A percentile compares a stretch with the other conserved stretches of the same genome.
Evolutionary conservation across 2,329 filamentous ascomycete species (phyloP).

Genomic region (Fusarium sp.): DNA sequence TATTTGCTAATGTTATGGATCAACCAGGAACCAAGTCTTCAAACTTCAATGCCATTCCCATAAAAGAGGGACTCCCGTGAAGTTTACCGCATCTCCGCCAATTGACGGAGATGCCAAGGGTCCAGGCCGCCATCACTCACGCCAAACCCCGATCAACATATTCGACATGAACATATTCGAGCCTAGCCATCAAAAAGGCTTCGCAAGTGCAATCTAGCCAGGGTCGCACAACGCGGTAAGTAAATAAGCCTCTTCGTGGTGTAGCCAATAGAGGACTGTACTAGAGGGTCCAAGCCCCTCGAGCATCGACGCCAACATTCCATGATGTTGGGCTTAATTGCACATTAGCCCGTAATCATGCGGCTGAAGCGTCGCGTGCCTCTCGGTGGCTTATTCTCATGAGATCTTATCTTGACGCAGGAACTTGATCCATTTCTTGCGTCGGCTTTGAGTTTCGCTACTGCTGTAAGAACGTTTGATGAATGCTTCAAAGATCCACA

Average conservation of each 20-base stretch:
- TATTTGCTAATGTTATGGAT: background rate
- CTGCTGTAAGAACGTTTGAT: background rate
- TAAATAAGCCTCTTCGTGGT: background rate
- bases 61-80: background rate
- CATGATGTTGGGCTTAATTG: background rate
- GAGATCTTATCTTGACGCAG: background rate
- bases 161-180: background rate
- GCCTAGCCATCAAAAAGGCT: background rate
- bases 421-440: background rate
- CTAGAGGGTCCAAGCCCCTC: background rate
- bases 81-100: background rate
- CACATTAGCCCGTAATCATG: background rate
- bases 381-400: background rate
- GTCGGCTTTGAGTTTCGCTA: background rate
- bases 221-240: background rate
- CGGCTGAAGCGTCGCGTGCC: background rate
- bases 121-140: background rate
- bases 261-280: background rate
- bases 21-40: background rate
- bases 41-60: background rate
- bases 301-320: background rate
- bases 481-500: constrained; percentile 16
- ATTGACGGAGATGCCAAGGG: background rate
- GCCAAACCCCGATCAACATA: background rate
- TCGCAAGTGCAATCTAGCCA: background rate